Evolutionary conservation across 1,139 yeast genomes (phyloP).

Genomic region (Candida gigantensis): DNA sequence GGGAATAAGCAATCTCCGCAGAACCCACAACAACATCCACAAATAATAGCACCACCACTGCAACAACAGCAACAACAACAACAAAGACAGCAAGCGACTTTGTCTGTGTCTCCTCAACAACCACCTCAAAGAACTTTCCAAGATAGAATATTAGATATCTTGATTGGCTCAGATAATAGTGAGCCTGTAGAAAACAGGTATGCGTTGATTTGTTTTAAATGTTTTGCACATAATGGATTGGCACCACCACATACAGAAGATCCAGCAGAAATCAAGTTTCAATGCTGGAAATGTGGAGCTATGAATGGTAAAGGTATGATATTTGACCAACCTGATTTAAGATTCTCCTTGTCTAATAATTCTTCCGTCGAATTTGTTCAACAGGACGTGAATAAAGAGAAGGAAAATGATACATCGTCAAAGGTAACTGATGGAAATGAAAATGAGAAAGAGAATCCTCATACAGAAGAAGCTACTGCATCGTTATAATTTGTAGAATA

Average conservation of each 20-base stretch:
- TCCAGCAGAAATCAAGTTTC: conserved; percentile 58
- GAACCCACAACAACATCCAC: neutral
- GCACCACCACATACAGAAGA: conserved; percentile 69
- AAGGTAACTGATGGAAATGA: too few relatives aligned
- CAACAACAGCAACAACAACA: conserved; percentile 2
- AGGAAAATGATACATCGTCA: too few relatives aligned
- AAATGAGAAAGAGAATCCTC: too few relatives aligned
- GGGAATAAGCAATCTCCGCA: conserved; percentile 2
- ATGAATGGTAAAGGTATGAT: conserved; percentile 45
- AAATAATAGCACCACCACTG: neutral
- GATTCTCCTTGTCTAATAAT: neutral
- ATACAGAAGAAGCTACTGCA: too few relatives aligned
- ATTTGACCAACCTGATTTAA: conserved; percentile 9
- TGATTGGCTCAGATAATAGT: conserved; percentile 73
- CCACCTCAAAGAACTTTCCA: conserved; percentile 27
- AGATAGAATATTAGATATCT: conserved; percentile 50
- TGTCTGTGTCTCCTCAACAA: conserved; percentile 4
- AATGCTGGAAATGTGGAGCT: conserved; percentile 73
- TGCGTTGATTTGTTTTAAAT: conserved; percentile 71
- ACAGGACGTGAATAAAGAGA: neutral
- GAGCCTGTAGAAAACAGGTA: conserved; percentile 62
- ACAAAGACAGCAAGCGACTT: neutral
- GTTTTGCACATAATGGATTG: conserved; percentile 74
- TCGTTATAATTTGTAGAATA: too few relatives aligned
- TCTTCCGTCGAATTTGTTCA: neutral